Evolutionary conservation across 2,329 filamentous ascomycete species (phyloP), one percentile per base, ranked within the genome.

Genomic region (Aureobasidium sp.): DNA sequence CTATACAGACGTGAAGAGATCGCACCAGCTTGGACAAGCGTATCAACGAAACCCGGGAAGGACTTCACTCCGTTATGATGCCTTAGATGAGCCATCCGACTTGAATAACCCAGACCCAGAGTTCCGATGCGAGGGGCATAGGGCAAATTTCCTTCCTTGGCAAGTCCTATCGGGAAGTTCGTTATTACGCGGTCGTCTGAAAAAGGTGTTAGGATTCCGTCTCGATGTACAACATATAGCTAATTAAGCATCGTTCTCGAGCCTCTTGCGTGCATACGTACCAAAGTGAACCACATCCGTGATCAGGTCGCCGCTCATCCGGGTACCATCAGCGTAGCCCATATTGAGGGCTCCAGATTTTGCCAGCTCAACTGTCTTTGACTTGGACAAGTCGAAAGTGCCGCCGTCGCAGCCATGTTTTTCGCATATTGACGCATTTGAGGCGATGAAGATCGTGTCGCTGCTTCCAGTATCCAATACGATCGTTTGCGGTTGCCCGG

Each of bases 381-480:
- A 70, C 12, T 65, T 63, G 23, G 53, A 58, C 9, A 53, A 47
- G 53, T 71, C 64, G 65, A 69, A 72, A 0, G 68, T 70, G 39
- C 70, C 70, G 29, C 69, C 70, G 29, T 66, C 66, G 57, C 70
- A 72, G 50, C 67, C 52, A 51, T 15, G 56, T 10, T 29, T 67
- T 32, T 34, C 32, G 64, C 70, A 72, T 9, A 67, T 64, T 5
- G 59, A 34, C 4, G 71, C 68, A 26, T 62, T 52, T 2, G 68
- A 67, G 5, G 69, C 66, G 62, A 70, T 67, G 61, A 73, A 68
- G 62, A 71, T 72, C 5, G 71, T 67, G 50, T 73, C 70, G 34
- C 67, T 68, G 55, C 70, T 72, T 44, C 72, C 72, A 46, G 72
- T 73, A 51, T 74, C 72, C 53, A 74, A 66, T 44, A 70, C 69